Evolutionary conservation across 1,139 yeast species (phyloP).

Genomic region (Zhuliangozyma parablackwelliae): DNA sequence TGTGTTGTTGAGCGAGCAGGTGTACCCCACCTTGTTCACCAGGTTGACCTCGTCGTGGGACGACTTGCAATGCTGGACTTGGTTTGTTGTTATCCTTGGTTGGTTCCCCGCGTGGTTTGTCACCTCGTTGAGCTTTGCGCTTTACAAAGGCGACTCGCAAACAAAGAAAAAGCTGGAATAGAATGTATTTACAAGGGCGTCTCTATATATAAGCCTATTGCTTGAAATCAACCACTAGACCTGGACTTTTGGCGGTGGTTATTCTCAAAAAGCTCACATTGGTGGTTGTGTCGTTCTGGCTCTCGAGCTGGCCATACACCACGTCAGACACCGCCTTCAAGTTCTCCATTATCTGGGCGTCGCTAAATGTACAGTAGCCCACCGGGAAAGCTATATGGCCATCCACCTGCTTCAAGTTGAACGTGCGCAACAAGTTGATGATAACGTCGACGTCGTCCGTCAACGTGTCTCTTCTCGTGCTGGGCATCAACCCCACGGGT

Average conservation of each 20-base stretch:
- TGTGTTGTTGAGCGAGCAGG: constrained; percentile 29
- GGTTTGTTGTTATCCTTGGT: constrained; percentile 68
- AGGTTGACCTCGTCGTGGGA: constrained; percentile 63
- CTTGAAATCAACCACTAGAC: constrained; percentile 10
- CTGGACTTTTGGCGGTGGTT: constrained; percentile 9
- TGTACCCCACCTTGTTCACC: constrained; percentile 33
- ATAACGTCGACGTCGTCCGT: constrained; percentile 51
- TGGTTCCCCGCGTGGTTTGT: constrained; percentile 85
- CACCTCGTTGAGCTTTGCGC: constrained; percentile 28
- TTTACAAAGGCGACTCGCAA: not conserved
- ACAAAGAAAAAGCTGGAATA: too few relatives aligned
- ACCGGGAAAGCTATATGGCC: constrained; percentile 62
- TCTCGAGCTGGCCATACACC: constrained; percentile 32
- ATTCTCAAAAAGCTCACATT: constrained; percentile 9
- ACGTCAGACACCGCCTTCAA: constrained; percentile 67
- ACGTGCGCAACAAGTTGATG: constrained; percentile 27
- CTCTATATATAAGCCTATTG: not conserved
- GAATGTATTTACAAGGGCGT: too few relatives aligned
- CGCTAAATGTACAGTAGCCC: constrained; percentile 77
- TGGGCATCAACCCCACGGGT: constrained; percentile 88
- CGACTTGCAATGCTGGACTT: constrained; percentile 79
- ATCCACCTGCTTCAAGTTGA: constrained; percentile 68
- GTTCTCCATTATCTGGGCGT: constrained; percentile 69
- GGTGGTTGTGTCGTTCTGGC: constrained; percentile 9
- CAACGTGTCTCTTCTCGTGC: constrained; percentile 82